A percentile compares a stretch with the other conserved stretches of the same genome.
These are phyloP conservation scores for Cupressus sempervirens DNA, from an alignment of 75 land plant species.

Conservation along the genomic window DNA sequence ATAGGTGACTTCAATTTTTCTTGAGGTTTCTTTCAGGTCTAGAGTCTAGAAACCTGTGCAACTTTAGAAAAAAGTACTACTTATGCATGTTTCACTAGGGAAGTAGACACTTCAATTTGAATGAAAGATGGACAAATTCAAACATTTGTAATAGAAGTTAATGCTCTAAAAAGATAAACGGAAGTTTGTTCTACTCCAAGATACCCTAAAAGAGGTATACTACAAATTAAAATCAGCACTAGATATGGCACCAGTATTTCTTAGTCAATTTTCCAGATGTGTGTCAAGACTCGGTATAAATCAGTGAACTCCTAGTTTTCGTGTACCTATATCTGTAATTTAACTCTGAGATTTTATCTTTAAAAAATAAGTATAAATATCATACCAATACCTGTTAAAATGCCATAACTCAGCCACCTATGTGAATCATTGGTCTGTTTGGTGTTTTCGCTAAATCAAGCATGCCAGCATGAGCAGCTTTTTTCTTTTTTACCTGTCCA, in stretches of 20 bases:
- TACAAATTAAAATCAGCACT: neutral
- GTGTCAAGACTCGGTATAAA: neutral
- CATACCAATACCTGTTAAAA: neutral
- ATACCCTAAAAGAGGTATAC: neutral
- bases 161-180: neutral
- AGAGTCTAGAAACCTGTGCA: neutral
- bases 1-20: neutral
- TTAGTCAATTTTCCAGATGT: neutral
- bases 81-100: neutral
- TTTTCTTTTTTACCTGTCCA: conserved; percentile 86
- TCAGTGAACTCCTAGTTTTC: neutral
- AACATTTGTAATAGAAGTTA: neutral
- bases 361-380: neutral
- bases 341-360: neutral
- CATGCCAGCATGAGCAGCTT: conserved; percentile 98
- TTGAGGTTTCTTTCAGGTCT: neutral
- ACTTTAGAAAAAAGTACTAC: neutral
- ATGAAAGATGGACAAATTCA: neutral
- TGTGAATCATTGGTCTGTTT: conserved; percentile 97
- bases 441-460: conserved; percentile 91
- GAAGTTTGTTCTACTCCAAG: neutral
- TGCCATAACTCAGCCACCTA: conserved; percentile 67
- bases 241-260: neutral
- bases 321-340: neutral
- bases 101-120: neutral